These are phyloP conservation scores for Carallia brachiata DNA, from an alignment of 345 rosid genomes.

Conservation along the genomic window DNA sequence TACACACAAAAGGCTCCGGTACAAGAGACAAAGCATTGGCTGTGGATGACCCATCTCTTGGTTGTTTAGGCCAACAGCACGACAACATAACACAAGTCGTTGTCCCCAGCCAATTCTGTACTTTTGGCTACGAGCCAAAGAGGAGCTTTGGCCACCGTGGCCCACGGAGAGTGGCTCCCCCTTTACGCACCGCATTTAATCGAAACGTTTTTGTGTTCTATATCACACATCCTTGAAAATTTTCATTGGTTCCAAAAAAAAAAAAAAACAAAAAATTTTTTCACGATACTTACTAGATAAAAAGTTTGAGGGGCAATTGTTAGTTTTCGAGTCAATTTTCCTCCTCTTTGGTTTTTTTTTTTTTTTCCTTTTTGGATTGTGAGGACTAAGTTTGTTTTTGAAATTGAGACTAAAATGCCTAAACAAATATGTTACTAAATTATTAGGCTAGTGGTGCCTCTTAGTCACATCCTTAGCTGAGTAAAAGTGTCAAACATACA, in stretches of 20 bases:
- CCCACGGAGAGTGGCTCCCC: background rate
- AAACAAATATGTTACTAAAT: no score
- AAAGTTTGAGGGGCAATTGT: no score
- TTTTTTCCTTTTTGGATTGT: no score
- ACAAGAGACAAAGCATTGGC: conserved; percentile 12
- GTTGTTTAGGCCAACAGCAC: conserved; percentile 3
- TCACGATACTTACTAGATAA: no score
- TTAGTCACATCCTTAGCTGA: no score
- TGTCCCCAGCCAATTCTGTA: background rate
- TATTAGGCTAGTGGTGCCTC: no score
- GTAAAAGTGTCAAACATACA: no score
- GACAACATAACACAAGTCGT: background rate
- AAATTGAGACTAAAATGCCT: no score
- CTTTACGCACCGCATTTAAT: background rate
- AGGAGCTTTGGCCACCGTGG: background rate
- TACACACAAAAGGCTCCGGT: background rate
- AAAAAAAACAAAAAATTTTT: no score
- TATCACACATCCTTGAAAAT: background rate
- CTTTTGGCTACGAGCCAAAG: background rate
- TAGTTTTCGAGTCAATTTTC: no score
- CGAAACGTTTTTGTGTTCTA: background rate
- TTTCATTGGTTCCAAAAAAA: background rate
- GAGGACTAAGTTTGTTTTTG: no score
- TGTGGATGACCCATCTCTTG: conserved; percentile 5
- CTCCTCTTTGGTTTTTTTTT: no score